A percentile compares a stretch with the other conserved stretches of the same genome.
phyloP scores from a whole-genome alignment of 225 moss, liverwort and hornwort species.

The Anthoceros angustus region DNA sequence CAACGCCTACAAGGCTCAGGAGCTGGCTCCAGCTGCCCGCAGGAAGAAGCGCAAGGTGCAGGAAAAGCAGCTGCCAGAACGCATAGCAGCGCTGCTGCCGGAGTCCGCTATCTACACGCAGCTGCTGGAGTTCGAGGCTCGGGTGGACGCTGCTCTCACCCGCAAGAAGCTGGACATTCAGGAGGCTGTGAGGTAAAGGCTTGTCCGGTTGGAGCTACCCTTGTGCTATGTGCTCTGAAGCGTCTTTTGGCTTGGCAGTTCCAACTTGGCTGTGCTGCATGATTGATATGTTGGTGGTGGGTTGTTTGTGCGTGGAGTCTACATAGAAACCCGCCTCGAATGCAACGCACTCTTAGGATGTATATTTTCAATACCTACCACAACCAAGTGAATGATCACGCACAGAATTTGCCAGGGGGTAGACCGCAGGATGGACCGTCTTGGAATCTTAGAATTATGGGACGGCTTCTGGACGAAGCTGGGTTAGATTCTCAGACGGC shows the following conservation, averaged over 20 bases:
- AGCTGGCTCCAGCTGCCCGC: constrained; percentile 70
- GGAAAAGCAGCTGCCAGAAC: constrained; percentile 89
- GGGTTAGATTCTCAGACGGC: constrained; percentile 34
- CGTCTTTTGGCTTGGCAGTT: too few species aligned
- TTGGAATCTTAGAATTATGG: constrained; percentile 90
- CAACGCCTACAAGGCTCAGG: constrained; percentile 50
- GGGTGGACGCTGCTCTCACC: constrained; percentile 71
- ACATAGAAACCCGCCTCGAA: constrained; percentile 57
- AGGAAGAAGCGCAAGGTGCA: constrained; percentile 92
- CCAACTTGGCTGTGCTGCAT: neutral
- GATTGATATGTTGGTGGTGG: neutral
- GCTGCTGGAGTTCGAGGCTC: constrained; percentile 76
- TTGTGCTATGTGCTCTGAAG: too few species aligned
- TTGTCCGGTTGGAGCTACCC: neutral
- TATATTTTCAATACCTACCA: constrained; percentile 85
- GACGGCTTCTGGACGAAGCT: constrained; percentile 54
- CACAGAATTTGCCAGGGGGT: constrained; percentile 23
- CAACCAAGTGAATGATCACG: constrained; percentile 32
- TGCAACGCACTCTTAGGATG: constrained; percentile 65
- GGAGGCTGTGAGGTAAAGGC: constrained; percentile 46
- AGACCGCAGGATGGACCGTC: constrained; percentile 57
- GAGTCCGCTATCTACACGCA: constrained; percentile 86
- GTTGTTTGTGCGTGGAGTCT: constrained; percentile 4
- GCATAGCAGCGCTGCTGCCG: constrained; percentile 72
- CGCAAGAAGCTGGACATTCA: constrained; percentile 95